These are phyloP conservation scores for Candida pseudoglaebosa DNA, from an alignment of 805 yeast genomes.

Conservation along the genomic window DNA sequence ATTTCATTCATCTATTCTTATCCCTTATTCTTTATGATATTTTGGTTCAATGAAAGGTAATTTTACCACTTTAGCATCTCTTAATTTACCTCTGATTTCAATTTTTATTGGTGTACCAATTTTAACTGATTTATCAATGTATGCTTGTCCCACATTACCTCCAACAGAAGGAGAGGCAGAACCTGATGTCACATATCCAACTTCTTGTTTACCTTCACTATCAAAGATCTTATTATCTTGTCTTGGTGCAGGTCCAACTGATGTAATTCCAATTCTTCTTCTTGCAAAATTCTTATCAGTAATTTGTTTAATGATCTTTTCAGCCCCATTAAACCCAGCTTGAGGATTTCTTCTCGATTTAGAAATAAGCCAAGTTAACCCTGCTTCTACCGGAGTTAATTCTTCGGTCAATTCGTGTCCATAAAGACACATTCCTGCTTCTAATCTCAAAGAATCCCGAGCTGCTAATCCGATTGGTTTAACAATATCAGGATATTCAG, in stretches of 20 bases:
- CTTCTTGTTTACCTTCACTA: constrained; percentile 46
- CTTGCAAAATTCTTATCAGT: constrained; percentile 53
- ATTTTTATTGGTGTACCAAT: constrained; percentile 68
- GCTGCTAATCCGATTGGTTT: constrained; percentile 97
- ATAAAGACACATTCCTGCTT: constrained; percentile 97
- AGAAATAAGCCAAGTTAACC: constrained; percentile 86
- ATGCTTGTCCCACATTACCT: constrained; percentile 87
- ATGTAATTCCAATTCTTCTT: constrained; percentile 69
- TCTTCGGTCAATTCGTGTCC: constrained; percentile 85
- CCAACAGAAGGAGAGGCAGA: constrained; percentile 59
- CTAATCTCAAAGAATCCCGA: constrained; percentile 89
- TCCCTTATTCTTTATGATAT: constrained; percentile 55
- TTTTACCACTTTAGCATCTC: constrained; percentile 72
- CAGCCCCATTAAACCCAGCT: constrained; percentile 70
- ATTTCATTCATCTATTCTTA: no score
- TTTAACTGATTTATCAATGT: constrained; percentile 69
- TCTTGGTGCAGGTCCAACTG: constrained; percentile 91
- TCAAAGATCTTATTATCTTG: constrained; percentile 63
- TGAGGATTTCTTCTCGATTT: constrained; percentile 61
- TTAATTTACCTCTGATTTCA: constrained; percentile 78
- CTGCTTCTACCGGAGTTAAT: constrained; percentile 84
- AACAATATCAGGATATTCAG: constrained; percentile 49
- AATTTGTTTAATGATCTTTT: constrained; percentile 65
- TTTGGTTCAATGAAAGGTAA: constrained; percentile 80
- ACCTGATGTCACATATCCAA: constrained; percentile 61